Evolutionary conservation across 2,329 filamentous ascomycete species (phyloP), one percentile per base, ranked within the genome.

Genomic region (Phaeosphaeriaceae sp.): DNA sequence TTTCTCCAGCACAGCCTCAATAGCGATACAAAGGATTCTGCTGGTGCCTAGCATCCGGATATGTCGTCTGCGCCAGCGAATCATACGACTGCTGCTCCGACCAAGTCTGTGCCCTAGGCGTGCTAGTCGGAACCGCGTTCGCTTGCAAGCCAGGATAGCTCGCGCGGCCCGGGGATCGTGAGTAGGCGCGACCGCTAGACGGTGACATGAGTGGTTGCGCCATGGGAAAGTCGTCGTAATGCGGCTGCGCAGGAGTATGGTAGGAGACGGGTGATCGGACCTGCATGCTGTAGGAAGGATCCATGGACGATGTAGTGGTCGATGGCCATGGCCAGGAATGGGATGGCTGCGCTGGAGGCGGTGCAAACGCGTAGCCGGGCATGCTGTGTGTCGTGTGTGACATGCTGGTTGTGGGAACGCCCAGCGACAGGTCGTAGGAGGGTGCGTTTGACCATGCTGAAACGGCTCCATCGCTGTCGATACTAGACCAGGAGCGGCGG

Each of bases 381-480:
- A 62, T 51, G 15, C 50, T 21, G n/a, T 25, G 52, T 25, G 54
- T 53, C 44, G 63, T n/a, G 31, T 63, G 57, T 27, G 58, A n/a
- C 31, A 54, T 55, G 33, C 51, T 54, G 21, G 60, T 25, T 17
- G 59, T 55, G 15, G 60, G 51, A 21, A 58, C 47, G 3, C 61
- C 42, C 19, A 63, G 58, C 25, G 57, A 51, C 24, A 57, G 51
- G 31, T 51, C 49, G 56, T 70, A 73, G 19, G 58, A 60, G 40
- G 67, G 62, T 51, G 61, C 58, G 22, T 69, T 61, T n/a, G 71
- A 58, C 70, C 70, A 74, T 41, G 57, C 57, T 24, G 65, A 57
- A 46, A 65, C 66, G 25, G 60, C 48, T 24, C 67, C 21, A 27
- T 47, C 61, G 45, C 61, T 61, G 27, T 70, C 65, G 19, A 65